These are phyloP conservation scores for Kingdonia uniflora DNA, from an alignment of 164 flowering plant species.

Conservation along the genomic window DNA sequence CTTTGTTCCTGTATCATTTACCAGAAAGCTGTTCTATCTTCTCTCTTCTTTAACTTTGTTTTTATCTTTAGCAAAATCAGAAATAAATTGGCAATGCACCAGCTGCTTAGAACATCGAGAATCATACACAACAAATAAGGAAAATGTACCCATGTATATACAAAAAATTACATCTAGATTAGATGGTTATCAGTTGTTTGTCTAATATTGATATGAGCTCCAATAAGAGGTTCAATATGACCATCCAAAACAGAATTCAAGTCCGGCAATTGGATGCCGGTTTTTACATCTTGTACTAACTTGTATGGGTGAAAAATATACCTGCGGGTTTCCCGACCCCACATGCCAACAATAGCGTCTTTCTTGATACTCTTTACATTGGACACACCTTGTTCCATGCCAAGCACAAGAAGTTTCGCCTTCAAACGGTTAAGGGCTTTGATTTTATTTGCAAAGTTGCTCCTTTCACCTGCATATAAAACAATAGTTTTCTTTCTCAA, in stretches of 20 bases:
- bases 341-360: conserved; percentile 22
- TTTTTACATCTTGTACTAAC: conserved; percentile 71
- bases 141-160: neutral
- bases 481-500: no score
- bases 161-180: no score
- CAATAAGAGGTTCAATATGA: conserved; percentile 62
- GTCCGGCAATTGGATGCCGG: conserved; percentile 53
- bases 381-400: conserved; percentile 43
- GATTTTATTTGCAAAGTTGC: conserved; percentile 60
- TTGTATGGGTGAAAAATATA: conserved; percentile 52
- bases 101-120: no score
- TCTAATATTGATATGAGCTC: conserved; percentile 57
- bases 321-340: conserved; percentile 44
- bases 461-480: conserved; percentile 66
- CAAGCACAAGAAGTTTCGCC: conserved; percentile 51
- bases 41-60: no score
- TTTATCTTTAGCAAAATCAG: no score
- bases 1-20: no score
- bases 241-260: conserved; percentile 67
- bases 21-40: no score
- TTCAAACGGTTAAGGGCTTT: conserved; percentile 77
- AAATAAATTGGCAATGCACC: no score
- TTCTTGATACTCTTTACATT: conserved; percentile 30
- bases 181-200: conserved; percentile 18
- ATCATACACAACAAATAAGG: no score